Evolutionary conservation across 768 basidiomycete genomes (phyloP), one percentile per base, ranked within the genome.

Genomic region (Lactifluus subvellereus): DNA sequence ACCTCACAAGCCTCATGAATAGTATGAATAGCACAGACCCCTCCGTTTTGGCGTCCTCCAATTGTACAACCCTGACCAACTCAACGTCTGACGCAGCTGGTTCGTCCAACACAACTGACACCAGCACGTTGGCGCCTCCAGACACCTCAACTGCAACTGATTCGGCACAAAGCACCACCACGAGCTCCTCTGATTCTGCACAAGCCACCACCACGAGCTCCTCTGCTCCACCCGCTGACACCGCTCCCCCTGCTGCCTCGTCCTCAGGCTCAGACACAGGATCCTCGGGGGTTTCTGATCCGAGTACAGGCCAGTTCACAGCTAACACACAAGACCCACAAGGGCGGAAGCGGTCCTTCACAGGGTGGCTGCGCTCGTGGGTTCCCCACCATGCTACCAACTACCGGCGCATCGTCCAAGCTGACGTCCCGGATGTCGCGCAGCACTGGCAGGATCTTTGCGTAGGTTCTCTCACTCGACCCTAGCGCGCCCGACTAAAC

Each of bases 391-490:
- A 1, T n/a, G 3, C 13, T 27, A 5, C 54, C 38, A 45, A 48
- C 50, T 38, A 55, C 35, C 65, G 59, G 53, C 72, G 74, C 40
- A 65, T 76, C 52, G 72, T 69, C 1, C 77, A 76, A 57, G 56
- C 57, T 14, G 75, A 77, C 59, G 75, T 73, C 57, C 76, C 72
- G 55, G 74, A 67, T 35, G 74, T 79, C 37, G 77, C 76, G 3
- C 72, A 76, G 54, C 66, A 67, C 18, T 82, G 79, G 80, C 78
- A 79, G 63, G 72, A 73, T 48, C 77, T 81, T 57, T 81, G 81
- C 71, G 62, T 66, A 60, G 50, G 62, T 53, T 35, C 13, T 10
- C 51, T 35, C 33, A 35, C 10, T 40, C 14, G 40, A 4, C 13
- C 22, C 33, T 35, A 14, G 9, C 22, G 1, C 18, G 16, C 37